Percentiles rank a stretch among this genome's conserved stretches.
These are phyloP conservation scores for Colletotrichum spaethianum DNA, from an alignment of 2,329 filamentous ascomycete species.

Conservation along the genomic window DNA sequence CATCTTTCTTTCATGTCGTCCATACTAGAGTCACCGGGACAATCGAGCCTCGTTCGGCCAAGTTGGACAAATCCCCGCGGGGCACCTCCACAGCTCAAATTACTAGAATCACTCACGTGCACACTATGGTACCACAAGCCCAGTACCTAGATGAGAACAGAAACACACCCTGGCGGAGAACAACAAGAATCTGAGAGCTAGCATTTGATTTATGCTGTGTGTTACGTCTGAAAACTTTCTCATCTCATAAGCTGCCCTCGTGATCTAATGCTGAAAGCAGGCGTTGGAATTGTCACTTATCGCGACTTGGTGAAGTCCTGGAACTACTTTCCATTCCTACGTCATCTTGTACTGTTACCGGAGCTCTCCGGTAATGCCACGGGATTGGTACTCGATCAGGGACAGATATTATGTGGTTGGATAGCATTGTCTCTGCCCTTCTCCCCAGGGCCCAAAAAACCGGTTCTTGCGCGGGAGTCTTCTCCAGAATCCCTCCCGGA, in stretches of 20 bases:
- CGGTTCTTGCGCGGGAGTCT: slow-evolving; percentile 4
- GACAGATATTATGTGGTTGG: neutral
- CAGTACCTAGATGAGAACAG: neutral
- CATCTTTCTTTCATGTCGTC: neutral
- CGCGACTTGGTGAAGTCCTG: no score
- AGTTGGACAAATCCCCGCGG: slow-evolving; percentile 12
- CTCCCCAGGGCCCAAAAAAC: slow-evolving; percentile 1
- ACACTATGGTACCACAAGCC: no score
- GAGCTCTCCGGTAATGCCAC: neutral
- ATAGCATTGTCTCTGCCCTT: neutral
- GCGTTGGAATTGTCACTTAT: no score
- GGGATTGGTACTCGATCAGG: neutral
- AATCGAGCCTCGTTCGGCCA: slow-evolving; percentile 1
- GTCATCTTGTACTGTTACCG: no score
- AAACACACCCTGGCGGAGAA: neutral
- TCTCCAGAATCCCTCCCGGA: slow-evolving; percentile 3
- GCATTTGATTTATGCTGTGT: no score
- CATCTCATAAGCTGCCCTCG: no score
- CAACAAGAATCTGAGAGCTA: neutral
- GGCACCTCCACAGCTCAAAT: slow-evolving; percentile 2
- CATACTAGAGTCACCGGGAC: no score
- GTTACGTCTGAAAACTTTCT: no score
- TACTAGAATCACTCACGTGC: no score
- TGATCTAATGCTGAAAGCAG: no score
- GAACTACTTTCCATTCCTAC: no score